Percentiles rank a stretch among this genome's conserved stretches.
phyloP scores from a whole-genome alignment of 2,329 filamentous ascomycete species.

The Microdochium bolleyi region DNA sequence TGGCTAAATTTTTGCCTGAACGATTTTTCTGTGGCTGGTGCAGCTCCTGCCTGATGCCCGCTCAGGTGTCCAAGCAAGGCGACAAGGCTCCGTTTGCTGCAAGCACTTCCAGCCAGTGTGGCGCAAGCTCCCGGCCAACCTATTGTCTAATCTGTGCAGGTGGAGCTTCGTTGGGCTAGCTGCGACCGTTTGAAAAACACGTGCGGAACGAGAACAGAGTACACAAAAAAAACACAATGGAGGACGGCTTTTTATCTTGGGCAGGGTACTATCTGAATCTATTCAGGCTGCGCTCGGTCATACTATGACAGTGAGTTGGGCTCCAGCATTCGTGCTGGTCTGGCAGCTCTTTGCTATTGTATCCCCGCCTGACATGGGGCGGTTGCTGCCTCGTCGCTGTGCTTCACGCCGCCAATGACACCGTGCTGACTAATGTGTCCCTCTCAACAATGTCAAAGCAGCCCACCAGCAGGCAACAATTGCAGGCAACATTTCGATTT shows the following conservation, averaged over 20 bases:
- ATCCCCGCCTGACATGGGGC: neutral
- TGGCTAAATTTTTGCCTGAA: conserved; percentile 1
- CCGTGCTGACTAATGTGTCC: neutral
- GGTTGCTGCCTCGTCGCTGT: neutral
- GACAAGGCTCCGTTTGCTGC: neutral
- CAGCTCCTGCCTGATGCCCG: neutral
- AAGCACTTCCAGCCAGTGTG: neutral
- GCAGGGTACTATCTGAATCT: no score
- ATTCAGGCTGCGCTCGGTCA: no score
- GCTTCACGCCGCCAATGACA: neutral
- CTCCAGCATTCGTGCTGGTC: no score
- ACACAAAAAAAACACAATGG: no score
- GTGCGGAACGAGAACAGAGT: no score
- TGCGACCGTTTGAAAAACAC: neutral
- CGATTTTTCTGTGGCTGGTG: neutral
- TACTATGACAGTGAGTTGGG: no score
- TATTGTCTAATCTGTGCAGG: neutral
- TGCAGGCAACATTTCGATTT: neutral
- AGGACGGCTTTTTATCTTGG: no score
- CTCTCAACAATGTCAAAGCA: neutral
- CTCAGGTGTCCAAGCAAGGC: neutral
- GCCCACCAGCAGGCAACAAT: neutral
- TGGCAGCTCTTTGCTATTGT: no score
- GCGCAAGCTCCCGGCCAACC: neutral
- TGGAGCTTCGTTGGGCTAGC: neutral